Conservation (phyloP, 2,329 filamentous ascomycete species). For the Fusarium oxysporum region DNA sequence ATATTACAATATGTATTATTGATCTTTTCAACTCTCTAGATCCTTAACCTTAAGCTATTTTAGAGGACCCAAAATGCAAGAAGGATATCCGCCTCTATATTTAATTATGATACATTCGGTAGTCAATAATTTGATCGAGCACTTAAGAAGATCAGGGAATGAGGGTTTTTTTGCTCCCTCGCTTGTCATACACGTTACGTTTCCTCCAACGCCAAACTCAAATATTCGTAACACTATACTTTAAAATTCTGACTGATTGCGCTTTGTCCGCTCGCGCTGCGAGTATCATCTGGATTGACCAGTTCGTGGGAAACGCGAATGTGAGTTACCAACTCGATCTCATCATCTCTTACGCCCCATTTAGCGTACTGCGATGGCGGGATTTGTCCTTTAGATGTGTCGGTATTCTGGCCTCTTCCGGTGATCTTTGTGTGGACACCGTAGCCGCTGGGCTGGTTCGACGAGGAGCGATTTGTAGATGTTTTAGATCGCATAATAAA, state of each 20-base stretch:
- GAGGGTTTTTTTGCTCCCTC: not conserved
- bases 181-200: not conserved
- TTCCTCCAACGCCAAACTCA: not conserved
- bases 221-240: not conserved
- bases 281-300: not conserved
- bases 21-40: too few species aligned
- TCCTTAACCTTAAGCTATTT: too few species aligned
- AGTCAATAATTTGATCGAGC: too few species aligned
- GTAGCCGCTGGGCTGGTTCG: not conserved
- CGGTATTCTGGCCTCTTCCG: not conserved
- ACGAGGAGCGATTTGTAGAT: not conserved
- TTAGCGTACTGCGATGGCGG: conserved; percentile 1
- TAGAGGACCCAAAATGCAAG: too few species aligned
- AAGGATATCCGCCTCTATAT: too few species aligned
- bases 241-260: not conserved
- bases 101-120: too few species aligned
- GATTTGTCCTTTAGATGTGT: not conserved
- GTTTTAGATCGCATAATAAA: conserved; percentile 3
- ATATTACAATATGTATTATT: too few species aligned
- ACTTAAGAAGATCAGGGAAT: too few species aligned
- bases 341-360: conserved; percentile 17
- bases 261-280: not conserved
- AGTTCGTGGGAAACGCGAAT: not conserved
- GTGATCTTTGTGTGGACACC: not conserved
- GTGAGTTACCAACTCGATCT: conserved; percentile 17